Percentiles rank a stretch among this genome's conserved stretches.
These are phyloP conservation scores for Penicillium crystallinum DNA, from an alignment of 495 filamentous ascomycete species.

Conservation along the genomic window DNA sequence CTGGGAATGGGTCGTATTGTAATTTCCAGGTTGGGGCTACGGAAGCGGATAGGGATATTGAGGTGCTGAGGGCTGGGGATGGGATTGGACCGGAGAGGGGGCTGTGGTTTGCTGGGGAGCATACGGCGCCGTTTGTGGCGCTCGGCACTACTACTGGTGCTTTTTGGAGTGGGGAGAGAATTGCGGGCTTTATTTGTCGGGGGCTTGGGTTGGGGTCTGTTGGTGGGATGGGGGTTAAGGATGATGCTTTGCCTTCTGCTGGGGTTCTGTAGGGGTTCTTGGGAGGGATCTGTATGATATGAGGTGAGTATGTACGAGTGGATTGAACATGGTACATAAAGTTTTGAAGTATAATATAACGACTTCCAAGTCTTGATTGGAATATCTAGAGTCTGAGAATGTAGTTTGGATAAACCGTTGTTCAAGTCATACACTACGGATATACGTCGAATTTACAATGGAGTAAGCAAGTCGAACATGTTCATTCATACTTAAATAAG, in stretches of 20 bases:
- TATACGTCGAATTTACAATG: neutral
- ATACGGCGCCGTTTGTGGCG: conserved; percentile 85
- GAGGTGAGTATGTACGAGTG: neutral
- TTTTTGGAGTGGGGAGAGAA: conserved; percentile 86
- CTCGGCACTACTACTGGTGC: conserved; percentile 84
- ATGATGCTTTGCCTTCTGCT: conserved; percentile 38
- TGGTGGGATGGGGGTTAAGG: conserved; percentile 23
- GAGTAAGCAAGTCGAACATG: neutral
- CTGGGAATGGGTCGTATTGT: conserved; percentile 83
- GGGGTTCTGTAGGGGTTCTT: neutral
- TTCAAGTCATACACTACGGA: too few relatives aligned
- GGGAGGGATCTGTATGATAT: neutral
- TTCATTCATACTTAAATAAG: conserved; percentile 7
- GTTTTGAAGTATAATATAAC: too few relatives aligned
- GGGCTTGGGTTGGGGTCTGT: conserved; percentile 25
- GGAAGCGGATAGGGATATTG: conserved; percentile 65
- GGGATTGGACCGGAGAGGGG: conserved; percentile 60
- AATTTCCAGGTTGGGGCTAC: conserved; percentile 81
- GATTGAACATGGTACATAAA: too few relatives aligned
- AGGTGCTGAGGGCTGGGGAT: conserved; percentile 53
- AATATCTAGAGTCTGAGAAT: neutral
- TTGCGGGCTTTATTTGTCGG: conserved; percentile 58
- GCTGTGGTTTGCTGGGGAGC: conserved; percentile 91
- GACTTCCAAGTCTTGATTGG: neutral
- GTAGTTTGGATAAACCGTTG: too few relatives aligned